These are phyloP conservation scores for Bromus sterilis DNA, from an alignment of 176 grass and related monocot species.

Conservation along the genomic window DNA sequence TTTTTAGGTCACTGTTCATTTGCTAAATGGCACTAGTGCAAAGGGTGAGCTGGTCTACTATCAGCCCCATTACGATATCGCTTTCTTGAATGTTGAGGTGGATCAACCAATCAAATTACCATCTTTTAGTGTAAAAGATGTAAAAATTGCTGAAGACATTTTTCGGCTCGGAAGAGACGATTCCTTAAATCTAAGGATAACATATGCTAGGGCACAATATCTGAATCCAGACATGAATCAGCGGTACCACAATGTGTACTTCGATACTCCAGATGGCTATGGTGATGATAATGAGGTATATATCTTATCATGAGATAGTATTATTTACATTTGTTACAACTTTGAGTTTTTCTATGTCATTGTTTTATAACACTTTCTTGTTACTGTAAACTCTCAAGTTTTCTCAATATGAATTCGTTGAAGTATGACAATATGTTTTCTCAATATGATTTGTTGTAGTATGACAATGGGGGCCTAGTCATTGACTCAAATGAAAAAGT, in stretches of 20 bases:
- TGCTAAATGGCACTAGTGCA: neutral
- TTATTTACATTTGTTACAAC: neutral
- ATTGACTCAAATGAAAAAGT: neutral
- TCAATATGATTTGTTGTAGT: neutral
- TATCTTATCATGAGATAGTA: too few relatives aligned
- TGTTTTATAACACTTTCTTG: neutral
- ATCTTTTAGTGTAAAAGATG: neutral
- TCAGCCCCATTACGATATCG: conserved; percentile 17
- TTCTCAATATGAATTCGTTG: neutral
- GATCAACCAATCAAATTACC: neutral
- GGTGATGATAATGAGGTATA: neutral
- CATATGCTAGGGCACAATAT: neutral
- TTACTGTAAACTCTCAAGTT: neutral
- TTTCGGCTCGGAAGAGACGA: neutral
- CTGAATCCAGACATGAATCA: neutral
- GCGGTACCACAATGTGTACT: neutral
- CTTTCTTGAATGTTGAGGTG: neutral
- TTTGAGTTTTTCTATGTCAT: neutral
- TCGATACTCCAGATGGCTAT: neutral
- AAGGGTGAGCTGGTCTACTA: neutral
- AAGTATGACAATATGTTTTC: neutral
- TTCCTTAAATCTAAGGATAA: neutral
- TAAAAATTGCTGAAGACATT: neutral
- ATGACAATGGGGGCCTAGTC: neutral
- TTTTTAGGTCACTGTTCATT: neutral